Base-by-base conservation (phyloP, 1,284 basidiomycete species). In the Hortiboletus rubellus region DNA sequence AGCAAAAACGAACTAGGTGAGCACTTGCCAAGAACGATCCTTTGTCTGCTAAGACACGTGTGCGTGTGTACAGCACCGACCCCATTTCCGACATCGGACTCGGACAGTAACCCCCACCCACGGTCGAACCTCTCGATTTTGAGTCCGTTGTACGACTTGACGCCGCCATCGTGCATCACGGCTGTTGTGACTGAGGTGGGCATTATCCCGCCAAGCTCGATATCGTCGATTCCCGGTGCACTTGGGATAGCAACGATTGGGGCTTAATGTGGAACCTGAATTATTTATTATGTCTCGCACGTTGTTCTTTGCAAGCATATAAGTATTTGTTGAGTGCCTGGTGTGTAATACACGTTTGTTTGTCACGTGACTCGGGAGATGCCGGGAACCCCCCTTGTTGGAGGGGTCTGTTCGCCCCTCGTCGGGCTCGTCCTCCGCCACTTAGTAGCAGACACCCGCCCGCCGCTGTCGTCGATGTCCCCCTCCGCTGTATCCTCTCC, bases 171-270 rank as follows among this genome's bases (percentile, higher is more conserved):
- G 24, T 89, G 87, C 68, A 93, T 98, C 62, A 96, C 95, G 2
- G 94, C 91, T n/a, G 92, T 98, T 27, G 94, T 96, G 57, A 96
- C 96, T 7, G 95, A 98, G 76, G 93, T 94, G 46, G 94, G 94
- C 6, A 81, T 95, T 55, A 94, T 96, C 62, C 94, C 94, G 5
- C 92, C 94, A 1, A 92, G 84, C 64, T 89, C 88, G 60, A 89
- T 91, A 60, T 87, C 87, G 65, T 90, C 89, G 33, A 89, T 92
- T 70, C 87, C 89, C 24, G 76, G 88, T 52, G 88, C 89, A 2
- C 76, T 91, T 31, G 89, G 89, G 38, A 62, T 67, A 54, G 44
- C 55, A 44, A 58, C 46, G 10, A 71, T 69, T 37, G 67, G 69
- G 17, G 67, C 59, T 33, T 69, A 56, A 27, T 27, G 27, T 27